Evolutionary conservation across 1,284 basidiomycete genomes (phyloP).

Genomic region (Moniliella sp.): DNA sequence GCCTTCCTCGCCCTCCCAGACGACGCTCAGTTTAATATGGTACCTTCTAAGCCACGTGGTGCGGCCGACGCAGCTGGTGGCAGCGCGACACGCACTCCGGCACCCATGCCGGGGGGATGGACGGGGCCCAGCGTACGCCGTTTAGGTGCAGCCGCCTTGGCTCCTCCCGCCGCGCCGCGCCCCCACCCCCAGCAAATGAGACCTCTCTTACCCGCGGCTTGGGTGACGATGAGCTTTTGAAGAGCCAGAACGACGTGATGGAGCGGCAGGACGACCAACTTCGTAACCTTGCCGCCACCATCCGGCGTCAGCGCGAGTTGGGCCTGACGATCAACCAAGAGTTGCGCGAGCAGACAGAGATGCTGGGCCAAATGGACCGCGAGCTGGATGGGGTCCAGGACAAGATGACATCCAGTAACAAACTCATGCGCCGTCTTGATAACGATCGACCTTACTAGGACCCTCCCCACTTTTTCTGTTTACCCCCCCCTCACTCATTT

Average conservation of each 20-base stretch:
- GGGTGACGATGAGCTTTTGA: slow-evolving; percentile 57
- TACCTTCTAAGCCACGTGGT: slow-evolving; percentile 5
- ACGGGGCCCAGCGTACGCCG: not conserved
- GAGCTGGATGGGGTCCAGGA: slow-evolving; percentile 53
- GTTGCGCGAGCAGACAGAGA: slow-evolving; percentile 60
- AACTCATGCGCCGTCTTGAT: too few relatives aligned
- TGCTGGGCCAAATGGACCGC: slow-evolving; percentile 54
- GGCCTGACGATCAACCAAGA: slow-evolving; percentile 70
- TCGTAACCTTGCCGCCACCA: slow-evolving; percentile 52
- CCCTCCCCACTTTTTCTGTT: too few relatives aligned
- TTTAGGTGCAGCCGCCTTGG: too few relatives aligned
- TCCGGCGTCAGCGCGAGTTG: slow-evolving; percentile 64
- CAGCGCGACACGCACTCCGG: not conserved
- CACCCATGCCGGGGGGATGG: not conserved
- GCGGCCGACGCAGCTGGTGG: not conserved
- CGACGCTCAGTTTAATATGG: slow-evolving; percentile 24
- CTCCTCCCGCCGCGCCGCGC: not conserved
- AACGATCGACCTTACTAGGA: too few relatives aligned
- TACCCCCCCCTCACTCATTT: too few relatives aligned
- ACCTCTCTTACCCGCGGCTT: slow-evolving; percentile 65
- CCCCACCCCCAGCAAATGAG: slow-evolving; percentile 45
- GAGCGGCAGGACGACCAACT: slow-evolving; percentile 64
- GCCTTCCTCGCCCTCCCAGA: slow-evolving; percentile 63
- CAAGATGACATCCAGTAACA: too few relatives aligned
- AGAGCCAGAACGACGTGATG: slow-evolving; percentile 59